These are phyloP conservation scores for Vitis hybrid DNA, from an alignment of 177 flowering plant genomes.

Conservation along the genomic window DNA sequence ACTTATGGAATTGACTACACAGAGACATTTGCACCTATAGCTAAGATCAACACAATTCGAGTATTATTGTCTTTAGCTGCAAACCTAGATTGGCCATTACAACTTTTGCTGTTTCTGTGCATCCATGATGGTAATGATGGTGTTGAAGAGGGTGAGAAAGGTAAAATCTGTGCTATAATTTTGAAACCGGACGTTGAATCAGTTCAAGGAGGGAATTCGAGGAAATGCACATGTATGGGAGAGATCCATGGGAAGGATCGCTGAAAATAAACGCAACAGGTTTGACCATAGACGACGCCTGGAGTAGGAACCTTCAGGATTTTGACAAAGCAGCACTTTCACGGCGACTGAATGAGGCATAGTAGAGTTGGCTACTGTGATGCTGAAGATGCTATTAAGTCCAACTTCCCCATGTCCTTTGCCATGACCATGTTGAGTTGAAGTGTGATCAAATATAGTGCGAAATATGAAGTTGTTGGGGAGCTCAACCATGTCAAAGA, in stretches of 20 bases:
- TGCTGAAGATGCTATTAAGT: slow-evolving; percentile 97
- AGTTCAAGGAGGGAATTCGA: too few relatives aligned
- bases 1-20: too few relatives aligned
- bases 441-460: slow-evolving; percentile 59
- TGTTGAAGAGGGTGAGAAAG: too few relatives aligned
- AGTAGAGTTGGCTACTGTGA: slow-evolving; percentile 94
- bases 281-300: slow-evolving; percentile 83
- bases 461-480: slow-evolving; percentile 84
- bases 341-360: slow-evolving; percentile 75
- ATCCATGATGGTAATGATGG: too few relatives aligned
- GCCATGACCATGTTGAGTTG: slow-evolving; percentile 62
- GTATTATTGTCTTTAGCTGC: too few relatives aligned
- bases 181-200: too few relatives aligned
- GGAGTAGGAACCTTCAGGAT: slow-evolving; percentile 74
- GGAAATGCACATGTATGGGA: slow-evolving; percentile 42
- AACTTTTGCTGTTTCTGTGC: too few relatives aligned
- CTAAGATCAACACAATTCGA: too few relatives aligned
- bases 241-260: slow-evolving; percentile 94
- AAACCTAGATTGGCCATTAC: too few relatives aligned
- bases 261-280: slow-evolving; percentile 73
- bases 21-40: too few relatives aligned
- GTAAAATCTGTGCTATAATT: too few relatives aligned
- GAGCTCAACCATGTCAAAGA: slow-evolving; percentile 89
- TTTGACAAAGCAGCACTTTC: slow-evolving; percentile 74
- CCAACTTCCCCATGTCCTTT: slow-evolving; percentile 79